A percentile compares a stretch with the other conserved stretches of the same genome.
These are phyloP conservation scores for Pleurotus ostreatus DNA, from an alignment of 768 basidiomycete species.

Conservation along the genomic window DNA sequence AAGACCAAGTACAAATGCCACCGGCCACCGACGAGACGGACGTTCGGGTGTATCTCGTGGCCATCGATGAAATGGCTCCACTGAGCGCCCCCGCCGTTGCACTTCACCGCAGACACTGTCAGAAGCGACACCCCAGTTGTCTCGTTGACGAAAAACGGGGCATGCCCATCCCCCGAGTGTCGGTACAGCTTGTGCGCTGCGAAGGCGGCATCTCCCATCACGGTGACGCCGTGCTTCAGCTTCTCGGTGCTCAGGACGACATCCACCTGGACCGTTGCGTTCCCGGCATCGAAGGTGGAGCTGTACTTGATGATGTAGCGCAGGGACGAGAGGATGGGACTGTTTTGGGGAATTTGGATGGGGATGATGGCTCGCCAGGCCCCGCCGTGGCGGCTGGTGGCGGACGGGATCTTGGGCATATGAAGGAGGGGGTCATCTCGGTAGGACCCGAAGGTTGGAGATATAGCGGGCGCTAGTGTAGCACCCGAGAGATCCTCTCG, in stretches of 20 bases:
- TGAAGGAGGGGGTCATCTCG: slow-evolving; percentile 12
- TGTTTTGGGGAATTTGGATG: slow-evolving; percentile 4
- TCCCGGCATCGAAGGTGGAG: slow-evolving; percentile 15
- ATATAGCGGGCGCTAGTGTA: no score
- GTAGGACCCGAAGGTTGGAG: slow-evolving; percentile 10
- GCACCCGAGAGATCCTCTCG: no score
- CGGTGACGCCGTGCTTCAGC: slow-evolving; percentile 6
- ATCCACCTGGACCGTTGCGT: slow-evolving; percentile 20
- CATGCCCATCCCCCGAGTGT: slow-evolving; percentile 4
- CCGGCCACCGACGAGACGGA: slow-evolving; percentile 11
- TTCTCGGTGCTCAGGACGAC: slow-evolving; percentile 10
- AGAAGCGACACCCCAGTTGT: slow-evolving; percentile 12
- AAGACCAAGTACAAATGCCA: slow-evolving; percentile 16
- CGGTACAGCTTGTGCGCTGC: background rate
- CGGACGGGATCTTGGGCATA: background rate
- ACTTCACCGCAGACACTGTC: slow-evolving; percentile 15
- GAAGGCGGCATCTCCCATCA: background rate
- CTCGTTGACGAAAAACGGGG: slow-evolving; percentile 14
- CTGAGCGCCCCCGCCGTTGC: slow-evolving; percentile 13
- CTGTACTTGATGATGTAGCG: slow-evolving; percentile 18
- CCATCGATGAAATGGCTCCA: slow-evolving; percentile 19
- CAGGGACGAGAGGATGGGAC: slow-evolving; percentile 16
- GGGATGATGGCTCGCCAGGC: slow-evolving; percentile 13
- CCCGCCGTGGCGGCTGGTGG: slow-evolving; percentile 3
- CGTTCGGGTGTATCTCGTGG: slow-evolving; percentile 13